phyloP scores from a whole-genome alignment of 805 yeast species.

The Lachancea meyersii region DNA sequence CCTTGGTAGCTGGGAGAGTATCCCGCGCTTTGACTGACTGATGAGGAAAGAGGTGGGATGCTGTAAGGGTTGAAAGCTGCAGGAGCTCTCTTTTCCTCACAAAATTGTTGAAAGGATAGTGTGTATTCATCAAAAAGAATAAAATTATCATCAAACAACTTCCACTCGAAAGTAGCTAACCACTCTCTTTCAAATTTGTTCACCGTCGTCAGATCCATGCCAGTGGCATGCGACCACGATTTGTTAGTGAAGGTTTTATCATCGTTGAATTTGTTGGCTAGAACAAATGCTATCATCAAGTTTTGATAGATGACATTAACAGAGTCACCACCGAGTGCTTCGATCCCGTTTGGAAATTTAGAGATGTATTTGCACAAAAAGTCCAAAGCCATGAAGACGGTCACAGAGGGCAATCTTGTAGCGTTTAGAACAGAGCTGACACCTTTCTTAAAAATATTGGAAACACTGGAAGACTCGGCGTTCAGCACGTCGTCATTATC shows the following conservation, averaged over 20 bases:
- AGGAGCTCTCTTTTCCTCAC: slow-evolving; percentile 16
- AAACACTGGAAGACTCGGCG: slow-evolving; percentile 17
- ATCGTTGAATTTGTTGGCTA: slow-evolving; percentile 92
- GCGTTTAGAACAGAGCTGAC: slow-evolving; percentile 70
- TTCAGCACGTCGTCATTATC: slow-evolving; percentile 41
- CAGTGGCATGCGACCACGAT: slow-evolving; percentile 96
- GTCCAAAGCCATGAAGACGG: slow-evolving; percentile 73
- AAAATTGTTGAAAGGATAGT: slow-evolving; percentile 21
- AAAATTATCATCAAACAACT: slow-evolving; percentile 39
- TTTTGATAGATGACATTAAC: slow-evolving; percentile 44
- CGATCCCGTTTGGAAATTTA: slow-evolving; percentile 32
- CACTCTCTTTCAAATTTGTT: slow-evolving; percentile 67
- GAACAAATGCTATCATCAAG: slow-evolving; percentile 62
- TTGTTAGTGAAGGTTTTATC: slow-evolving; percentile 93
- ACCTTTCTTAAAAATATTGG: slow-evolving; percentile 46
- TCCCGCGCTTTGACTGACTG: slow-evolving; percentile 13
- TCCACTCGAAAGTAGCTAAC: slow-evolving; percentile 58
- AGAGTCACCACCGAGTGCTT: slow-evolving; percentile 26
- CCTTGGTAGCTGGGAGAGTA: slow-evolving; percentile 12
- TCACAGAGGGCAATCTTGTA: slow-evolving; percentile 79
- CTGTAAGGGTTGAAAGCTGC: slow-evolving; percentile 7
- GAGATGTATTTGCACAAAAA: slow-evolving; percentile 62
- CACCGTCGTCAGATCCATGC: slow-evolving; percentile 53
- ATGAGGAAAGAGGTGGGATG: slow-evolving; percentile 12
- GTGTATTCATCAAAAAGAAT: slow-evolving; percentile 17